A percentile compares a stretch with the other conserved stretches of the same genome.
phyloP scores from a whole-genome alignment of 2,329 filamentous ascomycete genomes.

The Biscogniauxia sp. region DNA sequence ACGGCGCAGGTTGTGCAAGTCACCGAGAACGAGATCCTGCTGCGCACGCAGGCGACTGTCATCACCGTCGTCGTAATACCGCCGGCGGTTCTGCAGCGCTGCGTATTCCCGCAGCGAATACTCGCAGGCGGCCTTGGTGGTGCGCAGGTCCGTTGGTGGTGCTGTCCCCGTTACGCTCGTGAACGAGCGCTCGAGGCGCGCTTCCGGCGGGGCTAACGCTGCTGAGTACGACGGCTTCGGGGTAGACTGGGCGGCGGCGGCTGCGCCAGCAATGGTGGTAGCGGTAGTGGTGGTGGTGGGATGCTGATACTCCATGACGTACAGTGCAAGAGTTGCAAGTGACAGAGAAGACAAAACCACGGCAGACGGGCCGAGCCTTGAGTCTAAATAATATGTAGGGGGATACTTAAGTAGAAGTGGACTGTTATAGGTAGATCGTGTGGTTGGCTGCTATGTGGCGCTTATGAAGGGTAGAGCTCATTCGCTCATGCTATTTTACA shows the following conservation, averaged over 20 bases:
- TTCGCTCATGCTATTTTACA: too few relatives aligned
- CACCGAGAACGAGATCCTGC: conserved; percentile 40
- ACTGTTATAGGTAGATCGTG: too few relatives aligned
- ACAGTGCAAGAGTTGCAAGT: not conserved
- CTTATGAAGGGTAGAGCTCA: too few relatives aligned
- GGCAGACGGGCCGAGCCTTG: not conserved
- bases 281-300: too few relatives aligned
- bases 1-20: conserved; percentile 43
- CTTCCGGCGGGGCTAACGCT: conserved; percentile 10
- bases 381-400: not conserved
- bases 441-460: too few relatives aligned
- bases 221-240: conserved; percentile 14
- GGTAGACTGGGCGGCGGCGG: conserved; percentile 19
- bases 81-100: conserved; percentile 31
- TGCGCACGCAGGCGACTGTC: conserved; percentile 44
- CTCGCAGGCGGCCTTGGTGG: conserved; percentile 28
- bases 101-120: conserved; percentile 35
- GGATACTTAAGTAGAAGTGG: too few relatives aligned
- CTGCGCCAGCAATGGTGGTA: too few relatives aligned
- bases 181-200: conserved; percentile 11
- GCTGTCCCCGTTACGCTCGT: conserved; percentile 4
- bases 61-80: conserved; percentile 35
- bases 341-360: not conserved
- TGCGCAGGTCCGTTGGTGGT: conserved; percentile 19
- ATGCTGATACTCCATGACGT: not conserved